Conservation (phyloP, 805 yeast genomes). For the Starmera dryadoides region DNA sequence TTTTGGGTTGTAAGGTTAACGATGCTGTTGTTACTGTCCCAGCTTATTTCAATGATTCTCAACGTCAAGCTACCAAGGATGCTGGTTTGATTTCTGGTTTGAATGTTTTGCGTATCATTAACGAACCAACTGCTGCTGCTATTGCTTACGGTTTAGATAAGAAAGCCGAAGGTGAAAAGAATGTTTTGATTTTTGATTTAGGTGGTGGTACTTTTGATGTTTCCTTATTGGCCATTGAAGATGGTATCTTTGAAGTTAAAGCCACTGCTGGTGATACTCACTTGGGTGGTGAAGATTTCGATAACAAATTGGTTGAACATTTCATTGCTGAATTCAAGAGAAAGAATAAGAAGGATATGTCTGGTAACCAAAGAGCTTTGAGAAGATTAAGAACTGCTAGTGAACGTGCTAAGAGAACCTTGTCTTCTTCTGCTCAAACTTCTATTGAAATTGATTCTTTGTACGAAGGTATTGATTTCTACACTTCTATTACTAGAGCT, state of each 20-base stretch:
- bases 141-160: slow-evolving; percentile 91
- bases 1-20: slow-evolving; percentile 74
- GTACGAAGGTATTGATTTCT: slow-evolving; percentile 93
- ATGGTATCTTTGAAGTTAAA: slow-evolving; percentile 94
- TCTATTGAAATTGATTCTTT: slow-evolving; percentile 92
- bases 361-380: slow-evolving; percentile 90
- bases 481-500: slow-evolving; percentile 94
- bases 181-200: slow-evolving; percentile 85
- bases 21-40: slow-evolving; percentile 96
- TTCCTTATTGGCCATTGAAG: slow-evolving; percentile 83
- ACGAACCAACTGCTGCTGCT: slow-evolving; percentile 97
- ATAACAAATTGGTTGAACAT: slow-evolving; percentile 89
- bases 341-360: slow-evolving; percentile 91
- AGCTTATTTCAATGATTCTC: slow-evolving; percentile 94
- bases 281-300: slow-evolving; percentile 94
- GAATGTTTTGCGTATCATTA: slow-evolving; percentile 87
- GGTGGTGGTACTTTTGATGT: slow-evolving; percentile 99
- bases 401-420: slow-evolving; percentile 97
- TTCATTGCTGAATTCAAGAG: slow-evolving; percentile 93
- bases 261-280: slow-evolving; percentile 72
- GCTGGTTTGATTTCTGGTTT: slow-evolving; percentile 94
- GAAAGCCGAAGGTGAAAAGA: slow-evolving; percentile 71
- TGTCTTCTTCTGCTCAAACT: slow-evolving; percentile 93
- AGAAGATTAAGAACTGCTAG: slow-evolving; percentile 98
- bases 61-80: slow-evolving; percentile 95